Base-by-base conservation (phyloP, 208 protist species). In the Wallacemonas sp. region DNA sequence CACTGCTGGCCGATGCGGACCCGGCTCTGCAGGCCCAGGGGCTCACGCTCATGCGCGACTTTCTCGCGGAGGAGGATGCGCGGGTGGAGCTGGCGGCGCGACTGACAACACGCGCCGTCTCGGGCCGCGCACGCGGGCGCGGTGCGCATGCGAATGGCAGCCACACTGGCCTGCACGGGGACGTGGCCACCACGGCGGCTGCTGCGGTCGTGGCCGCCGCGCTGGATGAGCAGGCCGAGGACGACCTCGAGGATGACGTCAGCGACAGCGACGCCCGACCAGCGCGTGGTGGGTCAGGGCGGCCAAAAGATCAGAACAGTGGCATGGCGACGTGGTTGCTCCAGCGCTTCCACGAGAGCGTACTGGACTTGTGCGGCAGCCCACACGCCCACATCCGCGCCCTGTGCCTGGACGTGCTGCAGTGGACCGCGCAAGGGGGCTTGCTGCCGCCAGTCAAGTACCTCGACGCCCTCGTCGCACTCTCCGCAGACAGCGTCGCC, bases 311-410 rank as follows among this genome's bases (percentile, higher is more conserved):
- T 32, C 77, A 90, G 60, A 96, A 92, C 68, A 96, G 88, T 64
- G 90, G 90, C 55, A 94, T 96, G 88, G 72, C 82, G 21, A 92
- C 88, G 14, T 96, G 90, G 88, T 55, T 92, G 26, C 77, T 96
- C 60, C 85, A 92, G 62, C 56, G 74, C 21, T 93, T 94, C 61
- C 77, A 91, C 54, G 55, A 9, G 12, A 67, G 72, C 49, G 74
- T 94, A 11, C 52, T 83, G 12, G 67, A 56, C 29, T 74, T 93
- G 16, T 74, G 76, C 65, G 68, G 61, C 49, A 72, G 69, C 32
- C 54, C 57, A 19, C 61, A 72, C 39, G 21, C 72, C n/a, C 26
- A 55, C 21, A 76, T 92, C 47, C 83, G 90, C 2, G 43, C 68
- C 19, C 47, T 83, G 5, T 89, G 76, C 26, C 56, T 92, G 29